phyloP scores from a whole-genome alignment of 2,329 filamentous ascomycete species.

The Botrytis elliptica region DNA sequence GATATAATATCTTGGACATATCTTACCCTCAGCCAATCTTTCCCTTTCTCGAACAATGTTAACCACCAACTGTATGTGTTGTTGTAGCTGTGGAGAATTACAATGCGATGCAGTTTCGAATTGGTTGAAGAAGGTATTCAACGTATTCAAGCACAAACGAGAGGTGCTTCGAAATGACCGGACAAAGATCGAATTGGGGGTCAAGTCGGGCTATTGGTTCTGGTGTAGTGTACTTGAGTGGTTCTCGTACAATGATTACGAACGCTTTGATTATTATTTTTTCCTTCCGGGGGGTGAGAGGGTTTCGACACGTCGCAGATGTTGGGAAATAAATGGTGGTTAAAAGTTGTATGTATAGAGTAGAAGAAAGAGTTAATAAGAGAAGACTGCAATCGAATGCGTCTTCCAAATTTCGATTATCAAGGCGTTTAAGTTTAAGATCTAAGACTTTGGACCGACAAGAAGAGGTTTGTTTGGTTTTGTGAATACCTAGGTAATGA shows the following conservation, averaged over 20 bases:
- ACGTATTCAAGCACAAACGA: slow-evolving; percentile 17
- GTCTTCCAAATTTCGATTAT: slow-evolving; percentile 26
- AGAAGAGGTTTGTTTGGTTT: slow-evolving; percentile 13
- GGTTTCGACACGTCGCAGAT: slow-evolving; percentile 20
- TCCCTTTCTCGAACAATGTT: background rate
- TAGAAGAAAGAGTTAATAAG: slow-evolving; percentile 15
- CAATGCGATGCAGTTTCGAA: slow-evolving; percentile 25
- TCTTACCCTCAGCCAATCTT: slow-evolving; percentile 17
- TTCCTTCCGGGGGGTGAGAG: background rate
- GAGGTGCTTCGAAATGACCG: slow-evolving; percentile 22
- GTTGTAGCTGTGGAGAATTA: slow-evolving; percentile 1
- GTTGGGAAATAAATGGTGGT: slow-evolving; percentile 14
- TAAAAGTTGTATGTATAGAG: background rate
- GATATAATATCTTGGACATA: slow-evolving; percentile 2
- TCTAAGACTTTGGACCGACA: background rate
- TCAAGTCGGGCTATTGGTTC: slow-evolving; percentile 5
- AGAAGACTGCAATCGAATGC: slow-evolving; percentile 37
- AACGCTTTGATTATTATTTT: slow-evolving; percentile 20
- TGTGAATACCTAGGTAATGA: slow-evolving; percentile 3
- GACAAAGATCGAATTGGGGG: slow-evolving; percentile 9
- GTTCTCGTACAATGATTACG: slow-evolving; percentile 16
- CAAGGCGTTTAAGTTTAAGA: background rate
- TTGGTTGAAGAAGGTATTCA: slow-evolving; percentile 25
- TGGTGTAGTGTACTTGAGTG: background rate
- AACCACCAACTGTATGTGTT: background rate